Evolutionary conservation across 129 eudicot species (phyloP).

Genomic region (Deinandra increscens): DNA sequence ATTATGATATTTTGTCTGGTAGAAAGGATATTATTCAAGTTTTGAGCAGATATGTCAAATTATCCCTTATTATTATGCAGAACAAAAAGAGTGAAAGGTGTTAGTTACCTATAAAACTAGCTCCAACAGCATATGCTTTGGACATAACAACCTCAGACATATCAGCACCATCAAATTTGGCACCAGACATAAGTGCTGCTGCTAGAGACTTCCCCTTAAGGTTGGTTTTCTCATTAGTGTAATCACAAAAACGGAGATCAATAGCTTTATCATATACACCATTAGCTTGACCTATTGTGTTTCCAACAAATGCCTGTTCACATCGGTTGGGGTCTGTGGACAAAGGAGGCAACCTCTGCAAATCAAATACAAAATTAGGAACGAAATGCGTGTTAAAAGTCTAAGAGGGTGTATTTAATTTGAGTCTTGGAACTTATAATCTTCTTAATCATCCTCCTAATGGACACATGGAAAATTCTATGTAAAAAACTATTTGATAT

Average conservation of each 20-base stretch:
- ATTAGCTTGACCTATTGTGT: constrained; percentile 97
- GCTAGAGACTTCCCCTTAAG: constrained; percentile 94
- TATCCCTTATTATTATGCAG: background rate
- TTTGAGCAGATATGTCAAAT: background rate
- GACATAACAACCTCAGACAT: constrained; percentile 98
- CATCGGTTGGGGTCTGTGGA: constrained; percentile 87
- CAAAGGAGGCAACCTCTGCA: constrained; percentile 93
- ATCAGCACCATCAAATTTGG: constrained; percentile 98
- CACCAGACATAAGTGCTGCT: constrained; percentile 95
- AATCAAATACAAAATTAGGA: constrained; percentile 7
- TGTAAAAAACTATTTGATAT: background rate
- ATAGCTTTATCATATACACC: constrained; percentile 92
- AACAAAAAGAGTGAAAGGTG: background rate
- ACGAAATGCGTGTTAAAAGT: background rate
- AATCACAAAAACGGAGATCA: constrained; percentile 95
- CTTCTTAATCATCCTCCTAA: background rate
- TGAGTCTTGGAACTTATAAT: background rate
- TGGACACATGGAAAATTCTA: background rate
- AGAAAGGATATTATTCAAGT: background rate
- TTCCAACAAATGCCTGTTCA: constrained; percentile 89
- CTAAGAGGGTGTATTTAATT: background rate
- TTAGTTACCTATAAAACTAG: constrained; percentile 82
- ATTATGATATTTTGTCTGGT: background rate
- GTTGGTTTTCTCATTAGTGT: constrained; percentile 79
- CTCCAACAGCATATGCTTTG: constrained; percentile 97